Conservation (phyloP, 345 rosid species). For the Sisymbrium altissimum region DNA sequence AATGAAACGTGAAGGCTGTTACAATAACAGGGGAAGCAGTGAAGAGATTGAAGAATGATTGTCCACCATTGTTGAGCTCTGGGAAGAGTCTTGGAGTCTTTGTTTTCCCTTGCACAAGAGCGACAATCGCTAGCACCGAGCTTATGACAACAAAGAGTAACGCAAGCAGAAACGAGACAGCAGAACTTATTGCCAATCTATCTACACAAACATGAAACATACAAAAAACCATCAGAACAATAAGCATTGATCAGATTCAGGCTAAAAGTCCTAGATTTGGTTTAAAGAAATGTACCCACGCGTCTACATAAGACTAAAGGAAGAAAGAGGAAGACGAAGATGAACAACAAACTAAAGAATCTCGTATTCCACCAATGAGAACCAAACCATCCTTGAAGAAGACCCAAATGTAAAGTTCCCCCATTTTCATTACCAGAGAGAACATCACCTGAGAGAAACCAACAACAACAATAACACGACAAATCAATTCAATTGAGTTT, state of each 20-base stretch:
- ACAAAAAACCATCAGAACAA: slow-evolving; percentile 9
- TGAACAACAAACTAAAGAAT: slow-evolving; percentile 52
- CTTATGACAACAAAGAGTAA: slow-evolving; percentile 66
- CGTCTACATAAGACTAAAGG: slow-evolving; percentile 62
- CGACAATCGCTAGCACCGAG: slow-evolving; percentile 58
- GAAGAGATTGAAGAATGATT: slow-evolving; percentile 71
- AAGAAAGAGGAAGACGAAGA: slow-evolving; percentile 53
- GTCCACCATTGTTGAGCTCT: slow-evolving; percentile 34
- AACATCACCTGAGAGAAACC: slow-evolving; percentile 61
- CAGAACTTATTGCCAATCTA: slow-evolving; percentile 28
- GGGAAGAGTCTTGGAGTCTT: slow-evolving; percentile 68
- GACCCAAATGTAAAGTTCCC: slow-evolving; percentile 63
- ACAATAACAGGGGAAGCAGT: slow-evolving; percentile 90
- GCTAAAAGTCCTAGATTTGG: not conserved
- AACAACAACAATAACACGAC: not conserved
- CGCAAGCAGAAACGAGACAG: slow-evolving; percentile 47
- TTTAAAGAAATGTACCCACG: slow-evolving; percentile 42
- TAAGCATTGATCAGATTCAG: not conserved
- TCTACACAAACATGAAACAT: slow-evolving; percentile 11
- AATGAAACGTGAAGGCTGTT: slow-evolving; percentile 90
- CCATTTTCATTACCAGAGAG: slow-evolving; percentile 60
- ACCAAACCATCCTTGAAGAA: slow-evolving; percentile 90
- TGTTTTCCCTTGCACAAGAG: slow-evolving; percentile 60
- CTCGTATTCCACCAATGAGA: slow-evolving; percentile 83
- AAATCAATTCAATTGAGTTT: not conserved